Conservation (phyloP, 208 protist species). For the Leishmania tarentolae region DNA sequence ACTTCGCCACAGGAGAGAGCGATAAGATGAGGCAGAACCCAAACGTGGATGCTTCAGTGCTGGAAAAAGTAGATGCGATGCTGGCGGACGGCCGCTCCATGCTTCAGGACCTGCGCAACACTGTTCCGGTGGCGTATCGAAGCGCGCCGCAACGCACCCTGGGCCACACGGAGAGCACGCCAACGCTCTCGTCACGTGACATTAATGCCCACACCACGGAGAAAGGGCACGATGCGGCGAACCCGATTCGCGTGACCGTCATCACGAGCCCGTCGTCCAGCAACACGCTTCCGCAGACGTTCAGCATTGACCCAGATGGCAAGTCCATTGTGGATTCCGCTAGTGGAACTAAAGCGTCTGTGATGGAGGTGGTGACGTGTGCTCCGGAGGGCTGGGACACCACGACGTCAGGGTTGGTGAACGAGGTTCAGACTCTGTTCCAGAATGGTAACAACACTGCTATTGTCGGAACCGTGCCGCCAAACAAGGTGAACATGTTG, state of each 20-base stretch:
- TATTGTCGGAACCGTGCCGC: conserved; percentile 47
- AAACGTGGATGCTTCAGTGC: conserved; percentile 32
- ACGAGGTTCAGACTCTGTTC: conserved; percentile 47
- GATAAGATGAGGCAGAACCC: conserved; percentile 45
- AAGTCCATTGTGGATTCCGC: conserved; percentile 33
- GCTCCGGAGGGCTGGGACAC: conserved; percentile 44
- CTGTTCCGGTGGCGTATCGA: conserved; percentile 46
- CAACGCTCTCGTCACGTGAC: conserved; percentile 29
- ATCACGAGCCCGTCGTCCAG: conserved; percentile 32
- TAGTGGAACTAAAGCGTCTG: conserved; percentile 20
- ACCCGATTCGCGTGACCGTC: conserved; percentile 37
- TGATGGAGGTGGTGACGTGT: conserved; percentile 53
- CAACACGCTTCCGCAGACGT: conserved; percentile 30
- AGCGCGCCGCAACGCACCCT: conserved; percentile 26
- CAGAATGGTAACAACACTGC: conserved; percentile 69
- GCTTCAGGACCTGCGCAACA: conserved; percentile 41
- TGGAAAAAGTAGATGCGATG: conserved; percentile 52
- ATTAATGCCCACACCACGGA: conserved; percentile 28
- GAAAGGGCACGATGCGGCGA: conserved; percentile 30
- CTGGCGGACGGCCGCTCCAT: conserved; percentile 50
- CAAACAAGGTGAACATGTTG: conserved; percentile 39
- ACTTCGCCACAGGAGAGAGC: conserved; percentile 44
- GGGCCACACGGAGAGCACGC: conserved; percentile 10
- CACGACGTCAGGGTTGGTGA: conserved; percentile 39
- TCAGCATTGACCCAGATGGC: conserved; percentile 31